Evolutionary conservation across 305 asterid genomes (phyloP).

Genomic region (Striga hermonthica): DNA sequence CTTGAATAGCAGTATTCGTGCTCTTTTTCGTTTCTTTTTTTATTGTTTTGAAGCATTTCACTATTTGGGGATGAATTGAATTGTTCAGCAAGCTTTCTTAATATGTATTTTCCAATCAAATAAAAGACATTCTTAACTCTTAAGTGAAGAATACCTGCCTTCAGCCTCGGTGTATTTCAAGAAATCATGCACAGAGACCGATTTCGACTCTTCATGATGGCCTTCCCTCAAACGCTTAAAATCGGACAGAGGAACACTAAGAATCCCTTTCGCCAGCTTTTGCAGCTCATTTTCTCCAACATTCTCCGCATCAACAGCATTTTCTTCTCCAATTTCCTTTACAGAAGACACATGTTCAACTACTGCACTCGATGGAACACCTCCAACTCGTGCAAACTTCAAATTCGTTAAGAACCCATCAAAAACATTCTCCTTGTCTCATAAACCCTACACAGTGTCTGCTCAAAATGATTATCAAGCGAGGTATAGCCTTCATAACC

Average conservation of each 20-base stretch:
- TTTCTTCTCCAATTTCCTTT: conserved; percentile 44
- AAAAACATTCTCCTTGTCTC: conserved; percentile 58
- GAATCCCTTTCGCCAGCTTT: conserved; percentile 53
- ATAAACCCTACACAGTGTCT: conserved; percentile 43
- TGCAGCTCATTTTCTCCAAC: conserved; percentile 43
- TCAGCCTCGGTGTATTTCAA: conserved; percentile 84
- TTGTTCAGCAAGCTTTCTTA: neutral
- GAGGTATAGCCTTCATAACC: conserved; percentile 27
- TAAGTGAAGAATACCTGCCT: conserved; percentile 36
- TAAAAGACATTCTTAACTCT: conserved; percentile 1
- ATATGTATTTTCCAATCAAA: conserved; percentile 1
- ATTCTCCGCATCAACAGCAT: conserved; percentile 42
- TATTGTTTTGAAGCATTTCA: too few species aligned
- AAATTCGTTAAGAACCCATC: conserved; percentile 58
- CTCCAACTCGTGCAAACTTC: conserved; percentile 82
- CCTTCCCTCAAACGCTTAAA: conserved; percentile 18
- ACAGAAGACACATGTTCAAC: conserved; percentile 43
- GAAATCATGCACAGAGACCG: too few species aligned
- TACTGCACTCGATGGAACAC: conserved; percentile 56
- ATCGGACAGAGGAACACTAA: conserved; percentile 63
- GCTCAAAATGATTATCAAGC: conserved; percentile 41
- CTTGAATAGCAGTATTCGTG: too few species aligned
- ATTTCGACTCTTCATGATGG: too few species aligned
- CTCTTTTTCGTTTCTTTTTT: too few species aligned
- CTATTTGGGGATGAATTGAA: neutral